Evolutionary conservation across 2,329 filamentous ascomycete genomes (phyloP), one percentile per base, ranked within the genome.

Genomic region (Tolypocladium paradoxum): DNA sequence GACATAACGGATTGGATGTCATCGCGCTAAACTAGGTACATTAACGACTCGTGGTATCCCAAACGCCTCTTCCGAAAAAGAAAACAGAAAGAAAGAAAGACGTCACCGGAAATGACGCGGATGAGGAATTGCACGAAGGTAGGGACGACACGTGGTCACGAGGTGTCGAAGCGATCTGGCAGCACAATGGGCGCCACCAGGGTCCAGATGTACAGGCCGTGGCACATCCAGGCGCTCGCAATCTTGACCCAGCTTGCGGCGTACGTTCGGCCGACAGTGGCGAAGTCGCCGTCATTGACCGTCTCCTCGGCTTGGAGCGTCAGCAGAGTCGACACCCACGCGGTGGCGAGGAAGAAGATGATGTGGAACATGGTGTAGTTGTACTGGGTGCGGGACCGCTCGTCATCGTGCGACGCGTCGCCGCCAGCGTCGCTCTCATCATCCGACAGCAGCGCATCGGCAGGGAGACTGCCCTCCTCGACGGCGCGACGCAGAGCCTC

Each of bases 231-330:
- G 20, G 92, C 85, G 70, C 91, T 95, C 52, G 96, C 84, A 69
- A 99, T 97, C 82, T 99, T 99, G 61, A 96, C 90, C 93, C 95
- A 99, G 65, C 90, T 96, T 34, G 93, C 93, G 81, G 90, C 95
- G 71, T 97, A 95, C 6, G 92, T 97, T 55, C 93, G 80, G 22
- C 93, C 93, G 4, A 99, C 92, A 0, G 92, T 89, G 2, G 90
- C 89, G 70, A 99, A 97, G 64, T 91, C 85, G 49, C 82, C 78
- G 36, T 67, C 78, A 47, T 80, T 76, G 55, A 83, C 82, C 43
- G 75, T 73, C 57, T 83, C 78, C 9, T 86, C 81, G 59, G 87
- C 82, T 63, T 88, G 87, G 74, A 91, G 87, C 12, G 76, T 78
- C 35, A 99, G 77, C 36, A 99, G 76, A 0, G 91, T 97, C 2